These are phyloP conservation scores for Hypsizygus ulmarius DNA, from an alignment of 1,284 basidiomycete species.

Conservation along the genomic window DNA sequence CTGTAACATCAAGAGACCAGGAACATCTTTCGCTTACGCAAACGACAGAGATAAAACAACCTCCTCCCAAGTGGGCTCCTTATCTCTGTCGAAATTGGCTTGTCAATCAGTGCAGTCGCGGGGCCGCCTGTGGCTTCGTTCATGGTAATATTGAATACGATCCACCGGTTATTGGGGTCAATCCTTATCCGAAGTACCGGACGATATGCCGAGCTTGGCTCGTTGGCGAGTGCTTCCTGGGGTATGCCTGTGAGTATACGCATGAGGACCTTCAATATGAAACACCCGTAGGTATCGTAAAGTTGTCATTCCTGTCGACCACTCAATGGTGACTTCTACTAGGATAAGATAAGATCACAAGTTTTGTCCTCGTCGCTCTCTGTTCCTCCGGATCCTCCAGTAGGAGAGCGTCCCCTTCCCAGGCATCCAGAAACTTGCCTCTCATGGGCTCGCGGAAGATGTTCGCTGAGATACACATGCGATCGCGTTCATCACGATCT, in stretches of 20 bases:
- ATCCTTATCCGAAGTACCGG: constrained; percentile 1
- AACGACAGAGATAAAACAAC: too few species aligned
- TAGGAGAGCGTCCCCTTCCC: background rate
- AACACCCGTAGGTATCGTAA: constrained; percentile 3
- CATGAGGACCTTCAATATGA: constrained; percentile 30
- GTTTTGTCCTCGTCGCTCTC: too few species aligned
- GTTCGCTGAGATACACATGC: background rate
- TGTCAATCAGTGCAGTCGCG: too few species aligned
- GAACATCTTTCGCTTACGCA: too few species aligned
- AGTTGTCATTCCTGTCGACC: background rate
- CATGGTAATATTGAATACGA: background rate
- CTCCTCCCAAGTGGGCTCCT: too few species aligned
- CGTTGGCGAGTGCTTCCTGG: constrained; percentile 21
- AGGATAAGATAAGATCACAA: too few species aligned
- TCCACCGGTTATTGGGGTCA: background rate
- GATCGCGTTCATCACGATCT: background rate
- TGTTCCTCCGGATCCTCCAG: background rate
- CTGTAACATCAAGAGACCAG: too few species aligned
- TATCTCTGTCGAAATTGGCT: too few species aligned
- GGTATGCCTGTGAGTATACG: constrained; percentile 27
- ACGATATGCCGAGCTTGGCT: constrained; percentile 28
- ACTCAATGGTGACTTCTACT: background rate
- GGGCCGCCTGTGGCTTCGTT: too few species aligned
- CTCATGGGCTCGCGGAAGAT: background rate
- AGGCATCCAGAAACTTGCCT: background rate